Base-by-base conservation (phyloP, 257 asterid species). In the Knoxia roxburghii region DNA sequence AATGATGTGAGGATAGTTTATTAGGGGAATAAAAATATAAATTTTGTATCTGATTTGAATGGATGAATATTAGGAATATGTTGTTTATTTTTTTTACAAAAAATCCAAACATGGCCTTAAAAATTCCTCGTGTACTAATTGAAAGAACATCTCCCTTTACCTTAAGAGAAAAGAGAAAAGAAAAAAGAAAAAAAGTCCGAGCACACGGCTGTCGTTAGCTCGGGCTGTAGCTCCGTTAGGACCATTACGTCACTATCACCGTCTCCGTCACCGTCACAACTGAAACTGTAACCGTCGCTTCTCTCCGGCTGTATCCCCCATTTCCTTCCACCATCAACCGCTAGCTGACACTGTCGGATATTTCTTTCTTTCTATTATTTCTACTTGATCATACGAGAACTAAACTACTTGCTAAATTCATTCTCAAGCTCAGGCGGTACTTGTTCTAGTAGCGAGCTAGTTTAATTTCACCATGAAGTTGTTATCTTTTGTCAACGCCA, bases 401-500 rank as follows among this genome's bases (percentile, higher is more conserved):
- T 43, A 3, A n/a, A n/a, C 20, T 43, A 20, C 49, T 12, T 43
- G n/a, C n/a, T n/a, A n/a, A n/a, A n/a, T 43, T 43, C 1, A 2
- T 43, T 43, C 18, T 14, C 2, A 11, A 43, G 49, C 7, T 6
- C 45, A 40, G 45, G n/a, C 13, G 45, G 45, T 40, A 10, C 10
- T 40, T 40, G 45, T 40, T 5, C 10, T 14, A 53, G 59, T 53
- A 26, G 20, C 18, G n/a, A n/a, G n/a, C n/a, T 8, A 18, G 39
- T 15, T 32, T 21, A 32, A 58, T 58, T 58, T 58, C 2, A 41
- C 11, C 15, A 66, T 73, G 77, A 66, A 65, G 91, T 80, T 65
- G 73, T n/a, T n/a, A n/a, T 69, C 80, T 65, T 53, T 76, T 57
- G 32, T 77, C 69, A 84, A 80, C 40, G 89, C 80, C 67, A 55